Evolutionary conservation across 768 basidiomycete genomes (phyloP), one percentile per base, ranked within the genome.

Genomic region (Coprinellus aureogranulatus): DNA sequence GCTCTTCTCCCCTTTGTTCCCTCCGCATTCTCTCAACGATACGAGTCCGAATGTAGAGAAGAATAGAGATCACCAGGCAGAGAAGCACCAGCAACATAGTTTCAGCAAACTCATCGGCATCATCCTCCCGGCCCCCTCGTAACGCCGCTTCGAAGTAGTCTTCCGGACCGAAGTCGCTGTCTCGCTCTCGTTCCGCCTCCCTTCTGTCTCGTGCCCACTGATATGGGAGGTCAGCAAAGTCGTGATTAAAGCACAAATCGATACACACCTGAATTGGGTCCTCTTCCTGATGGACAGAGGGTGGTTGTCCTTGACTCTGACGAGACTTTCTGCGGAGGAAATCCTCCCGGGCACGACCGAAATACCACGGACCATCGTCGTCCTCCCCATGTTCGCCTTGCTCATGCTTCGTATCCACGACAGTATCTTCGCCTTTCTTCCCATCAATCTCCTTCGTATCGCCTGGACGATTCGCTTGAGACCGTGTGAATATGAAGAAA

Each of bases 271-370:
- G 83, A 39, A 92, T 81, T 1, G 83, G 88, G 65, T 90, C 86
- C 54, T 89, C 89, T 39, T 81, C 71, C 40, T 75, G 73, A 47
- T 63, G 68, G 49, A 64, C 57, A 57, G 70, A 60, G 25, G 59
- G 62, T 34, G 34, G 8, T 34, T 34, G 34, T 6, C 34, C 34
- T 44, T 44, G 41, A n/a, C 64, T 65, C 52, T 80, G 77, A 1
- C 75, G 74, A 52, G 70, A 76, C 59, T 77, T 74, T 23, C 86
- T 82, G 59, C 77, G 77, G 61, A 81, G 82, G 66, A 89, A 90
- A 54, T 93, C 88, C 56, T 92, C 91, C 59, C 81, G 82, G 4
- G 91, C 90, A 64, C 88, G 91, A 8, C 91, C 91, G 41, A 91
- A 70, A 65, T 93, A 92, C 92, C 91, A 93, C 5, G 83, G 77